Base-by-base conservation (phyloP, 345 rosid genomes). In the Salix exigua region DNA sequence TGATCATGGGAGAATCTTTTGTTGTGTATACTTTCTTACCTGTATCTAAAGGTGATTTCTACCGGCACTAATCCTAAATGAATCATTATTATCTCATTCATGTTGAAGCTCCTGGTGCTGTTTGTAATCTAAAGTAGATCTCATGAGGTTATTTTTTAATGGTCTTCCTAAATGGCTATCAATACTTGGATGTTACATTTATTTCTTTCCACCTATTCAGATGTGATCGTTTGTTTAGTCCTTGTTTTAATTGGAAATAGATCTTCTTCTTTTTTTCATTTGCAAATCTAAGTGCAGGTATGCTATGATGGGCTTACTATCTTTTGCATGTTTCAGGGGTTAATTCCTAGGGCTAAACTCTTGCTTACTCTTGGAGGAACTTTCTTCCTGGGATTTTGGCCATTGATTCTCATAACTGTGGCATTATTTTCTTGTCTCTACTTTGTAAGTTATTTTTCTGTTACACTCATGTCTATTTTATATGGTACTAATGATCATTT, bases 351-450 rank as follows among this genome's bases (percentile, higher is more conserved):
- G 73, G 98, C 90, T 76, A 96, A 85, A 87, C 81, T 92, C 58
- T 84, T 96, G 84, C 85, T 93, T 66, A 84, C 94, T 51, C 58
- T 89, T 62, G 99, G 99, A 75, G 98, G 98, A 68, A 92, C 98
- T 25, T 96, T 92, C 90, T 96, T 93, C 88, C 76, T 93, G 80
- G 91, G 84, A 48, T 93, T 96, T 80, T 86, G 97, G 91, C 98
- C 98, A 0, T 73, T 93, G 91, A 89, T 92, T 40, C 83, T 96
- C 74, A 48, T 87, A 81, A 91, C 96, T 23, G 83, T 88, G 23
- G 91, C 88, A 13, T 78, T 83, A 77, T 93, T 93, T 83, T 89
- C 88, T 50, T 95, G 91, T 19, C 87, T 96, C 68, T 92, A 89
- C 90, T 77, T 91, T 19, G 99, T 93, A 88, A 89, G 92, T 81